Base-by-base conservation (phyloP, 768 basidiomycete species). In the Rhizopogon sp. region DNA sequence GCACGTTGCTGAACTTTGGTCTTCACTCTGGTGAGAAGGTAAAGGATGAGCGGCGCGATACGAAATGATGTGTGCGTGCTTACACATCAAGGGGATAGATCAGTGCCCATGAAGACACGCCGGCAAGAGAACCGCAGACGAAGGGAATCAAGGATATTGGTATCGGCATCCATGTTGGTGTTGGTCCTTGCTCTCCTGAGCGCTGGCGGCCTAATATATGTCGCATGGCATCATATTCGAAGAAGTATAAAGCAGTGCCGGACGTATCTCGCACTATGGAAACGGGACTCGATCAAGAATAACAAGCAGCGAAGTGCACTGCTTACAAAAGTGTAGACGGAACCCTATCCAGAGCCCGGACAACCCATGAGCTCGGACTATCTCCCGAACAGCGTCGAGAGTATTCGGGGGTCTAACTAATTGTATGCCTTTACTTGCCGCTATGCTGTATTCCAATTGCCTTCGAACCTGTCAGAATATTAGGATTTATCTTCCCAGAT, bases 31-130 rank as follows among this genome's bases (percentile, higher is more conserved):
- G 17, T 58, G 33, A 58, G 44, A 60, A 55, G 10, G n/a, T 2
- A 7, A 14, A 14, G 40, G 52, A 54, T 58, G 44, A 43, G 42
- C 43, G 39, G 41, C 51, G 20, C 37, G 33, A 39, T 33, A 7
- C 33, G 6, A 20, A 16, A 28, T 22, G 43, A 51, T n/a, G 44
- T 31, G 20, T 10, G 31, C 8, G 13, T 3, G 72, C 85, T 70
- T 73, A 90, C 89, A 96, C 93, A 67, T 96, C 93, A 51, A 96
- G 79, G 11, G 94, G 94, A 77, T 98, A 98, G 56, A 98, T 95
- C 31, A 91, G 68, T 44, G 88, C 88, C 90, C 90, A 93, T 43
- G 88, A 89, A 45, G 85, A 84, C 41, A 97, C 93, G 55, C 94
- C 94, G 52, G 95, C 86, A 46, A 95, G 65, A 42, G 91, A 93